Percentiles rank a stretch among this genome's conserved stretches.
Conservation (phyloP, 176 grass and related monocot genomes). For the Ensete glaucum region DNA sequence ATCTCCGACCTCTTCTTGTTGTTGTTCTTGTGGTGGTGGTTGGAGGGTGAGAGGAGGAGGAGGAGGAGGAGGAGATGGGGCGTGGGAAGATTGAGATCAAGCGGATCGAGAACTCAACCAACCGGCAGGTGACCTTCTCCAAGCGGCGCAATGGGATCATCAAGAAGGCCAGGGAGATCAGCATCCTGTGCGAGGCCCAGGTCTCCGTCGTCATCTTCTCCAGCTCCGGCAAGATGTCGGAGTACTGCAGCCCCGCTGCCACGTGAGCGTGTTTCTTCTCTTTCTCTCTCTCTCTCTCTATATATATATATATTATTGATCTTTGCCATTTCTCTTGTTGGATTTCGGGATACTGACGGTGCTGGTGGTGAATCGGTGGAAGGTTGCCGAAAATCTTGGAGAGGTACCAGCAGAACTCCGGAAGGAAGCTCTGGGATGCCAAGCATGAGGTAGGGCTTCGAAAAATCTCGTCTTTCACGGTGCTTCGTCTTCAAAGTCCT, state of each 20-base stretch:
- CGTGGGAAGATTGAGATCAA: conserved; percentile 97
- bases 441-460: conserved; percentile 66
- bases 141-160: conserved; percentile 88
- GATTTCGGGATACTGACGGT: background rate
- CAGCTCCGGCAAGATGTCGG: conserved; percentile 85
- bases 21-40: background rate
- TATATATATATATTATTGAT: background rate
- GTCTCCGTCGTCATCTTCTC: conserved; percentile 89
- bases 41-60: background rate
- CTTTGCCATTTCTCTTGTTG: background rate
- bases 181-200: conserved; percentile 76
- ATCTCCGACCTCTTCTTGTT: background rate
- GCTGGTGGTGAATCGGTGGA: background rate
- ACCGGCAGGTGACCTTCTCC: conserved; percentile 84
- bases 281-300: background rate
- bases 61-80: conserved; percentile 37
- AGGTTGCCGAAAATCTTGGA: conserved; percentile 79
- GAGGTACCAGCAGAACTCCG: conserved; percentile 92
- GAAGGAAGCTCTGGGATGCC: conserved; percentile 86
- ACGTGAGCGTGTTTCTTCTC: conserved; percentile 27
- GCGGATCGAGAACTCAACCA: conserved; percentile 95
- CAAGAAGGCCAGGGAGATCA: conserved; percentile 93
- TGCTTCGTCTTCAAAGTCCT: background rate
- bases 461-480: conserved; percentile 8
- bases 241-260: conserved; percentile 72